A percentile compares a stretch with the other conserved stretches of the same genome.
Conservation (phyloP, 2,329 filamentous ascomycete genomes). For the Colletotrichum gloeosporioides region DNA sequence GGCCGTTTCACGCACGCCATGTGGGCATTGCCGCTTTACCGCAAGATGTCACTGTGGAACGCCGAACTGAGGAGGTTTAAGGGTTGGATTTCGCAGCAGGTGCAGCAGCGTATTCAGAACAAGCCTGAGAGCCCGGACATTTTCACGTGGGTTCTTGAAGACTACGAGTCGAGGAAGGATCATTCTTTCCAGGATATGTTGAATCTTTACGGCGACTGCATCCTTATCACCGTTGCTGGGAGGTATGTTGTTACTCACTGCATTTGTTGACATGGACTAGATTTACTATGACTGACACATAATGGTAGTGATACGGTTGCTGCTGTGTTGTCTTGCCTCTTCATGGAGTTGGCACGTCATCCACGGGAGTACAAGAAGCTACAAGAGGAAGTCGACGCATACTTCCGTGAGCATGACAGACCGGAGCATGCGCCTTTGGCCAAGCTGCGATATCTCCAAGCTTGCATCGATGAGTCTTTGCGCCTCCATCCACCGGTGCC, state of each 20-base stretch:
- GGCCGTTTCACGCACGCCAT: slow-evolving; percentile 26
- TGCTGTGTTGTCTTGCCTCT: slow-evolving; percentile 6
- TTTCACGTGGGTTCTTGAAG: slow-evolving; percentile 33
- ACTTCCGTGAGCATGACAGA: slow-evolving; percentile 5
- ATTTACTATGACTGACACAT: no score
- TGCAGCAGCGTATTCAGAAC: neutral
- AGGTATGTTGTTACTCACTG: slow-evolving; percentile 24
- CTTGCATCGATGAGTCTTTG: slow-evolving; percentile 43
- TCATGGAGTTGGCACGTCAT: slow-evolving; percentile 18
- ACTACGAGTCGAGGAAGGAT: slow-evolving; percentile 23
- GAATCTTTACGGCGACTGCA: slow-evolving; percentile 29
- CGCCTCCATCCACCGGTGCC: slow-evolving; percentile 41
- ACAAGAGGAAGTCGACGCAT: slow-evolving; percentile 17
- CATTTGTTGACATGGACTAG: no score
- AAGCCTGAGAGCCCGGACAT: slow-evolving; percentile 29
- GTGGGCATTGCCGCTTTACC: slow-evolving; percentile 22
- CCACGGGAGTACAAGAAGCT: neutral
- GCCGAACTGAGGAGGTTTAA: slow-evolving; percentile 21
- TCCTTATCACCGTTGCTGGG: slow-evolving; percentile 33
- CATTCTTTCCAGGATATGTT: slow-evolving; percentile 25
- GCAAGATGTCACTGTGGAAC: slow-evolving; percentile 22
- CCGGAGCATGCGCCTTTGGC: slow-evolving; percentile 21
- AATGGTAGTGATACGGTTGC: slow-evolving; percentile 16
- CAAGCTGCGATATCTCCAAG: slow-evolving; percentile 33
- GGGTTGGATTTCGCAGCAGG: slow-evolving; percentile 19